A percentile compares a stretch with the other conserved stretches of the same genome.
phyloP scores from a whole-genome alignment of 805 yeast genomes.

The Scheffersomyces ergatensis region DNA sequence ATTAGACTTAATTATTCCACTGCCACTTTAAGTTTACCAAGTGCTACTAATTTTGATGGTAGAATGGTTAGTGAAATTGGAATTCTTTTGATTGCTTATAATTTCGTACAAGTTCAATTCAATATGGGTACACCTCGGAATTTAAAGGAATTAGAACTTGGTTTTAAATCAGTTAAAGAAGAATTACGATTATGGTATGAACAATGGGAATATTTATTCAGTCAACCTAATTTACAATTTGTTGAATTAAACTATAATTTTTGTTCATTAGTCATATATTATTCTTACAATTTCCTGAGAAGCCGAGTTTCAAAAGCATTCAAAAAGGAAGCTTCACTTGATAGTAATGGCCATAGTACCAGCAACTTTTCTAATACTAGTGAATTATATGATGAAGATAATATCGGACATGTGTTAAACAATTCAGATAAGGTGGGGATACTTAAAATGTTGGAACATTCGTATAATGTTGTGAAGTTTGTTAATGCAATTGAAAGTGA shows the following conservation, averaged over 20 bases:
- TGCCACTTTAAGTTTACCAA: constrained; percentile 51
- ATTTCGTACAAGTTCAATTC: constrained; percentile 45
- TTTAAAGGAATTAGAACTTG: constrained; percentile 16
- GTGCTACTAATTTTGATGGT: constrained; percentile 78
- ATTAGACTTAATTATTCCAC: constrained; percentile 57
- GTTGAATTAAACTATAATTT: constrained; percentile 70
- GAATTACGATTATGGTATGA: constrained; percentile 62
- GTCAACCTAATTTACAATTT: constrained; percentile 71
- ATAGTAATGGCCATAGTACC: too few species aligned
- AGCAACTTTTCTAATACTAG: constrained; percentile 2
- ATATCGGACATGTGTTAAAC: constrained; percentile 18
- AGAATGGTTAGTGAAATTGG: constrained; percentile 76
- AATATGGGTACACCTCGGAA: constrained; percentile 9
- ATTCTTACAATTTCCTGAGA: constrained; percentile 32
- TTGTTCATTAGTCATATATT: constrained; percentile 50
- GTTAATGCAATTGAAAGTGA: constrained; percentile 43
- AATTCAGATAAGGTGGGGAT: constrained; percentile 26
- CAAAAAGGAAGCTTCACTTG: neutral
- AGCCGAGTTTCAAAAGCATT: neutral
- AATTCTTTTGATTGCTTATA: constrained; percentile 56
- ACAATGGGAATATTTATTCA: constrained; percentile 67
- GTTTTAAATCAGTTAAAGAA: constrained; percentile 35
- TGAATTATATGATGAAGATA: constrained; percentile 15
- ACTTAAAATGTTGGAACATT: constrained; percentile 36
- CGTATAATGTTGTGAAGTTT: constrained; percentile 41